phyloP scores from a whole-genome alignment of 106 monocot species.

The Phalaenopsis equestris region DNA sequence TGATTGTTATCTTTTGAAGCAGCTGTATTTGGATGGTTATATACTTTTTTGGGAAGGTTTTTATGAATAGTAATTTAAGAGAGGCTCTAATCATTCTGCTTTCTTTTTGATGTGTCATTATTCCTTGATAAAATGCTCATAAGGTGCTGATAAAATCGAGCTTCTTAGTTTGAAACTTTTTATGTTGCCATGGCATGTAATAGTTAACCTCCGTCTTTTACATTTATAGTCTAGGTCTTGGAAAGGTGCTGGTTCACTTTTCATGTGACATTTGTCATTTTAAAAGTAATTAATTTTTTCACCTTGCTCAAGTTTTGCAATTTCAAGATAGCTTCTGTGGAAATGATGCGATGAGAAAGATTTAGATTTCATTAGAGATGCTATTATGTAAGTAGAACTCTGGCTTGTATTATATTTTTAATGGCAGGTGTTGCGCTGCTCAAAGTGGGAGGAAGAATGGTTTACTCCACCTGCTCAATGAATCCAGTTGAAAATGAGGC shows the following conservation, averaged over 20 bases:
- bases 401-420: constrained; percentile 7
- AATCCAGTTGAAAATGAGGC: constrained; percentile 99
- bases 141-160: not conserved
- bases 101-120: not conserved
- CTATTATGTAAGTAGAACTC: not conserved
- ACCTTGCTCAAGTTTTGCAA: not conserved
- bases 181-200: not conserved
- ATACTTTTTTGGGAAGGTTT: no score
- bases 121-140: not conserved
- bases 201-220: not conserved
- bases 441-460: constrained; percentile 95
- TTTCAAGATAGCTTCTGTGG: not conserved
- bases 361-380: not conserved
- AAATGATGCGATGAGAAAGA: not conserved
- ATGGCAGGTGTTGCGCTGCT: constrained; percentile 74
- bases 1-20: no score
- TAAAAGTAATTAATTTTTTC: not conserved
- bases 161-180: not conserved
- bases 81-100: not conserved
- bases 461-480: constrained; percentile 98
- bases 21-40: no score
- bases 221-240: not conserved
- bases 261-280: not conserved
- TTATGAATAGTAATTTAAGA: no score
- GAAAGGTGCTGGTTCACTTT: not conserved